These are phyloP conservation scores for Acidomyces sp. DNA, from an alignment of 495 filamentous ascomycete genomes.

Conservation along the genomic window DNA sequence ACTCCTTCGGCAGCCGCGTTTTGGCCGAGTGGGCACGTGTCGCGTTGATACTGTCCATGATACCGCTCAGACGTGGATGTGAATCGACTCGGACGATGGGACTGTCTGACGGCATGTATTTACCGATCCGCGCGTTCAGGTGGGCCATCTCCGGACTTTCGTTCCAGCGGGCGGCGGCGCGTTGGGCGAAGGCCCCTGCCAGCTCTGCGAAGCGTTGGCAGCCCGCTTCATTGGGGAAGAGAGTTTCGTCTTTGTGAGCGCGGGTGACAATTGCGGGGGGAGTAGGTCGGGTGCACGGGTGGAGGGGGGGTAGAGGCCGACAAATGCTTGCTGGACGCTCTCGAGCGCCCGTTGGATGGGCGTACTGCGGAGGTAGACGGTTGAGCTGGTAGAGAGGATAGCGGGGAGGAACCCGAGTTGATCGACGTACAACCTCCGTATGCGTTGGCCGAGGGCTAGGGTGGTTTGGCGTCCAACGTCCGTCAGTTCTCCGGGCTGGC, in stretches of 20 bases:
- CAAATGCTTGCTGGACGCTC: constrained; percentile 78
- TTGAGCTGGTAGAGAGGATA: constrained; percentile 46
- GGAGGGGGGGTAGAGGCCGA: constrained; percentile 72
- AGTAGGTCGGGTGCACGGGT: constrained; percentile 51
- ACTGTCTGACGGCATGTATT: constrained; percentile 67
- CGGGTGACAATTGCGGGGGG: constrained; percentile 62
- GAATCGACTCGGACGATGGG: constrained; percentile 66
- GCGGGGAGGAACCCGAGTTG: constrained; percentile 74
- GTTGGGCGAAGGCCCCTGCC: constrained; percentile 63
- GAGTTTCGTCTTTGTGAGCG: constrained; percentile 65
- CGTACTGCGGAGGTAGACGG: constrained; percentile 74
- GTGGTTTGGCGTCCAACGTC: constrained; percentile 78
- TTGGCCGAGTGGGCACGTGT: constrained; percentile 72
- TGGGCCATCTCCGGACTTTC: constrained; percentile 70
- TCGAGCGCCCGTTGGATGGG: constrained; percentile 77
- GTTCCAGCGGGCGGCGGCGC: constrained; percentile 74
- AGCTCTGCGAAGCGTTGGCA: constrained; percentile 78
- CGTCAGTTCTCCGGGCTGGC: constrained; percentile 77
- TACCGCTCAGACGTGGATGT: constrained; percentile 70
- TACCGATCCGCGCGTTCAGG: constrained; percentile 58
- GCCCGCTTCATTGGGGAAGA: constrained; percentile 80
- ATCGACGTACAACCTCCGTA: constrained; percentile 76
- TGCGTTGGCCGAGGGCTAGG: constrained; percentile 59
- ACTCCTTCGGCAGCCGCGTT: constrained; percentile 66
- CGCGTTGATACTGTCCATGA: constrained; percentile 88